These are phyloP conservation scores for Arbutus unedo DNA, from an alignment of 148 eudicot species.

Conservation along the genomic window DNA sequence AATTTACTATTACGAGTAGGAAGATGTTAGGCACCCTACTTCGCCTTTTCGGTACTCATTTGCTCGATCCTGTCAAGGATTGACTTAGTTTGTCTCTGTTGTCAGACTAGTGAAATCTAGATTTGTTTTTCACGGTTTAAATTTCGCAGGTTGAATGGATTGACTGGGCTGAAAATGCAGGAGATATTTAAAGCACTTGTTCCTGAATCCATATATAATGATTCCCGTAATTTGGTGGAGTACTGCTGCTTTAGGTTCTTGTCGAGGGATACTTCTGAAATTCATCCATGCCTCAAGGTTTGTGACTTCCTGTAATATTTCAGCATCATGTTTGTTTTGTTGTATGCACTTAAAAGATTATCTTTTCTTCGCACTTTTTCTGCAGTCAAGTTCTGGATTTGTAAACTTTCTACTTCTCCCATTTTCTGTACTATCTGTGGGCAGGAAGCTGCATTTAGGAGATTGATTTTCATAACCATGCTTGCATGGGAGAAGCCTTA, in stretches of 20 bases:
- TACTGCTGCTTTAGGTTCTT: constrained; percentile 92
- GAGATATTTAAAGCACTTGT: constrained; percentile 73
- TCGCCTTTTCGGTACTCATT: not conserved
- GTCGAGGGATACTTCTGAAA: constrained; percentile 71
- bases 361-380: not conserved
- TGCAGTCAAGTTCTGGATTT: not conserved
- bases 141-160: constrained; percentile 84
- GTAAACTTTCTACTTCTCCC: constrained; percentile 9
- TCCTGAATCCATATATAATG: constrained; percentile 55
- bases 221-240: constrained; percentile 81
- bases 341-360: not conserved
- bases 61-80: not conserved
- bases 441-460: constrained; percentile 82
- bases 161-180: constrained; percentile 82
- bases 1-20: too few relatives aligned
- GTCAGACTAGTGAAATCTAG: not conserved
- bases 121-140: constrained; percentile 14
- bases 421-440: constrained; percentile 11
- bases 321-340: not conserved
- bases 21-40: too few relatives aligned
- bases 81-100: not conserved
- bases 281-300: constrained; percentile 86
- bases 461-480: constrained; percentile 75
- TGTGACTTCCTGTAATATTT: constrained; percentile 19
- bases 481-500: constrained; percentile 92